These are phyloP conservation scores for Vicia faba DNA, from an alignment of 306 rosid genomes.

Conservation along the genomic window DNA sequence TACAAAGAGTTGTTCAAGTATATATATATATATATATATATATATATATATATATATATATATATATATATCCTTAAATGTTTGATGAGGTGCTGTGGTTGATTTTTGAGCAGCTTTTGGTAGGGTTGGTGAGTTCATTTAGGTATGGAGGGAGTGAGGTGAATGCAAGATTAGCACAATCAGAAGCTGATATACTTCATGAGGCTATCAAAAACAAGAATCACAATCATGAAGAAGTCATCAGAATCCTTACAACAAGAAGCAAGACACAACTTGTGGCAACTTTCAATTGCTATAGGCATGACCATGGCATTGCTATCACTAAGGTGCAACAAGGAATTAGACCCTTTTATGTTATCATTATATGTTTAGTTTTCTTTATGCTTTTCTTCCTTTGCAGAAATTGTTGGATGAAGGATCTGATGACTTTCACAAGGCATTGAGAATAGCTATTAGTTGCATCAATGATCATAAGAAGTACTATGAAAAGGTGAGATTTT, in stretches of 20 bases:
- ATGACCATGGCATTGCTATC: constrained; percentile 65
- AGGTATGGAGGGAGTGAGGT: constrained; percentile 57
- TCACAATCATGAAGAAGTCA: constrained; percentile 56
- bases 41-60: too few species aligned
- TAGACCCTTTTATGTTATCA: neutral
- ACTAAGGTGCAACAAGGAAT: constrained; percentile 54
- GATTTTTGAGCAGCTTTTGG: constrained; percentile 54
- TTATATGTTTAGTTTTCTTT: neutral
- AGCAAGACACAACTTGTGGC: constrained; percentile 74
- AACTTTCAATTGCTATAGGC: constrained; percentile 69
- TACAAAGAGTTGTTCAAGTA: too few species aligned
- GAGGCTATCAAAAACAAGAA: constrained; percentile 59
- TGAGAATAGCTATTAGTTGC: constrained; percentile 59
- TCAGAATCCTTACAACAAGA: constrained; percentile 75
- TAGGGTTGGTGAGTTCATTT: constrained; percentile 62
- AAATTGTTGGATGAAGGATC: constrained; percentile 52
- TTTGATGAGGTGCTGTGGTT: neutral
- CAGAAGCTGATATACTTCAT: constrained; percentile 69
- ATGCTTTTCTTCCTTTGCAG: constrained; percentile 27
- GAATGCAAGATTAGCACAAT: constrained; percentile 50
- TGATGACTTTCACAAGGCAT: constrained; percentile 56
- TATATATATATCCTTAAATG: too few species aligned
- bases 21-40: too few species aligned
- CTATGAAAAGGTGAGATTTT: constrained; percentile 68
- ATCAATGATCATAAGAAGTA: constrained; percentile 67